A percentile compares a stretch with the other conserved stretches of the same genome.
Evolutionary conservation across 495 filamentous ascomycete genomes (phyloP).

Genomic region (Podospora appendiculata): DNA sequence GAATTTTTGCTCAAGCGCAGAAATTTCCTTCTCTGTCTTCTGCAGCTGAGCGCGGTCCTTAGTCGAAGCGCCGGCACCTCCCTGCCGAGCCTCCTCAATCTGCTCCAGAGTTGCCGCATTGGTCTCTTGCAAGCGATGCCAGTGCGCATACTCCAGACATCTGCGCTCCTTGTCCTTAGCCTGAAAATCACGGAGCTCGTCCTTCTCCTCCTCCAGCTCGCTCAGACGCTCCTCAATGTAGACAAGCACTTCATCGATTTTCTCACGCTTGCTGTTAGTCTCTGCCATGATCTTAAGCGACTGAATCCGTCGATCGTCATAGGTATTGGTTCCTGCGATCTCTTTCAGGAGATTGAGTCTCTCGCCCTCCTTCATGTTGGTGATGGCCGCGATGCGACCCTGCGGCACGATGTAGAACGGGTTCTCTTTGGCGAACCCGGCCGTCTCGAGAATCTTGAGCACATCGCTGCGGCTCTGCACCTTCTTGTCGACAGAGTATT

Average conservation of each 20-base stretch:
- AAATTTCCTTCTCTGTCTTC: constrained; percentile 73
- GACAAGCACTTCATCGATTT: constrained; percentile 86
- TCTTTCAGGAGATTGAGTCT: constrained; percentile 87
- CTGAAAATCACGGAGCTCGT: constrained; percentile 85
- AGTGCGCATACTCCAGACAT: constrained; percentile 90
- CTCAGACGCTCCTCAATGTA: constrained; percentile 84
- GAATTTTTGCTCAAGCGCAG: constrained; percentile 67
- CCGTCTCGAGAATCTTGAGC: constrained; percentile 90
- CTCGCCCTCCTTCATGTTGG: constrained; percentile 96
- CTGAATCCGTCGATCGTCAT: constrained; percentile 83
- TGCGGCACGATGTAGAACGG: constrained; percentile 99
- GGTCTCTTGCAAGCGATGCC: constrained; percentile 77
- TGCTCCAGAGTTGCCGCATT: constrained; percentile 69
- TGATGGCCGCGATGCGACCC: constrained; percentile 88
- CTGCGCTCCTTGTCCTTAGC: constrained; percentile 90
- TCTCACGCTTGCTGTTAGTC: constrained; percentile 84
- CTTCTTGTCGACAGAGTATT: constrained; percentile 94
- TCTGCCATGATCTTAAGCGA: constrained; percentile 96
- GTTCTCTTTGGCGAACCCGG: constrained; percentile 94
- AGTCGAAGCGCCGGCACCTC: constrained; percentile 74
- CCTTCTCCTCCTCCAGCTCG: constrained; percentile 94
- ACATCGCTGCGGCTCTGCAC: constrained; percentile 93
- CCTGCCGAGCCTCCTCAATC: constrained; percentile 73
- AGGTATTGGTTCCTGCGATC: constrained; percentile 93
- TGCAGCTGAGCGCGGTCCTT: constrained; percentile 70